Evolutionary conservation across 2,329 filamentous ascomycete species (phyloP).

Genomic region (Claviceps citrina): DNA sequence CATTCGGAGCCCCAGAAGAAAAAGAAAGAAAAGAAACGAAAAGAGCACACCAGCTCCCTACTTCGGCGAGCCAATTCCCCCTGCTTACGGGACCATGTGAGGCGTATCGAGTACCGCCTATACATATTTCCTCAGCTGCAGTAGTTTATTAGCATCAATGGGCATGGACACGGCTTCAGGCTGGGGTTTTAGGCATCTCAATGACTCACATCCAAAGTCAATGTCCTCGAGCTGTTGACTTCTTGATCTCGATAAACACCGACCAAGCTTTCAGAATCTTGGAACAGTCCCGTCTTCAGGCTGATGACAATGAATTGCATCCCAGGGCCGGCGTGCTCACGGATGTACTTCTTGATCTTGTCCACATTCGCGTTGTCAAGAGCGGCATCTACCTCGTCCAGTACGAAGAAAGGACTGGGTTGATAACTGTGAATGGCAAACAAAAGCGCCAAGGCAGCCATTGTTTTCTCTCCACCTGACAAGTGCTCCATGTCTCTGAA

Average conservation of each 20-base stretch:
- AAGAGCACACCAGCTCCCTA: neutral
- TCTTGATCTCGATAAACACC: conserved; percentile 92
- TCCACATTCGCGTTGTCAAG: conserved; percentile 96
- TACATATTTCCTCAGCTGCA: conserved; percentile 21
- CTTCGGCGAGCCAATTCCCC: neutral
- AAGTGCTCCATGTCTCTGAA: conserved; percentile 99
- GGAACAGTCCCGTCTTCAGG: conserved; percentile 88
- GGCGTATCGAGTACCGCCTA: conserved; percentile 8
- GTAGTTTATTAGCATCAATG: conserved; percentile 4
- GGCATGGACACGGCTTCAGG: neutral
- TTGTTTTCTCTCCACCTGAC: conserved; percentile 95
- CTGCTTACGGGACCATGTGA: neutral
- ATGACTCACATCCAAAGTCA: conserved; percentile 83
- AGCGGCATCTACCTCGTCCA: conserved; percentile 94
- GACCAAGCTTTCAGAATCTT: conserved; percentile 88
- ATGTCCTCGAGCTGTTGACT: conserved; percentile 76
- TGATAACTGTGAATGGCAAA: conserved; percentile 97
- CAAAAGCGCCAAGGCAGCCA: conserved; percentile 87
- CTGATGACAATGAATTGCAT: conserved; percentile 99
- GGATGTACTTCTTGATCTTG: conserved; percentile 91
- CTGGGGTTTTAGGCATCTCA: neutral
- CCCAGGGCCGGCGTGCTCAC: conserved; percentile 81
- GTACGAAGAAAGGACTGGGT: conserved; percentile 89
- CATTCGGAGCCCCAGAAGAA: no score
- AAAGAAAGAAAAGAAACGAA: neutral